phyloP scores from a whole-genome alignment of 805 yeast genomes.

The Pichia eremophila region DNA sequence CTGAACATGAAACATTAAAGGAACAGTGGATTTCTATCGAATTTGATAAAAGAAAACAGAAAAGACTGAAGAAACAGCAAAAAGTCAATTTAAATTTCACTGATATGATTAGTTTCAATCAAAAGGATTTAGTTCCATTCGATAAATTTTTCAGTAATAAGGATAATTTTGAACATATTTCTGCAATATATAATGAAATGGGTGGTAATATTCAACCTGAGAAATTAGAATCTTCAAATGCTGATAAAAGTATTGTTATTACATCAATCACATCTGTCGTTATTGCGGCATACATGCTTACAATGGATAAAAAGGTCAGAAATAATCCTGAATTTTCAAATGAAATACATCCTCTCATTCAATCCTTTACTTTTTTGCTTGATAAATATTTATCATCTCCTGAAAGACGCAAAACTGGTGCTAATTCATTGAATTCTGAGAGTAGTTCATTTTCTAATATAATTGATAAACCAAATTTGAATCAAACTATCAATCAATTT shows the following conservation, averaged over 20 bases:
- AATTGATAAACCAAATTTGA: no score
- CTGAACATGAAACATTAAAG: slow-evolving; percentile 42
- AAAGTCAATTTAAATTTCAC: slow-evolving; percentile 14
- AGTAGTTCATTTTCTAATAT: no score
- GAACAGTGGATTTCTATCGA: slow-evolving; percentile 67
- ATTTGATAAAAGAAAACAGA: slow-evolving; percentile 54
- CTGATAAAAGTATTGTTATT: slow-evolving; percentile 17
- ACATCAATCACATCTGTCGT: slow-evolving; percentile 21
- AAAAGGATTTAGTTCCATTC: slow-evolving; percentile 5
- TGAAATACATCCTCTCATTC: slow-evolving; percentile 19
- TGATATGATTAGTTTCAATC: slow-evolving; percentile 7
- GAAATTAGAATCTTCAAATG: slow-evolving; percentile 5
- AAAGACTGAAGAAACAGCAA: slow-evolving; percentile 42
- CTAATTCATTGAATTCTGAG: background rate
- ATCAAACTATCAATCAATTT: no score
- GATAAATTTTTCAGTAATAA: slow-evolving; percentile 3
- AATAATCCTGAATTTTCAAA: slow-evolving; percentile 4
- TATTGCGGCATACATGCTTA: slow-evolving; percentile 16
- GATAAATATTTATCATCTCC: slow-evolving; percentile 6
- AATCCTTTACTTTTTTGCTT: slow-evolving; percentile 23
- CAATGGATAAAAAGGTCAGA: slow-evolving; percentile 3
- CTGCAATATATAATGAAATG: slow-evolving; percentile 26
- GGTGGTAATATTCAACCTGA: slow-evolving; percentile 20
- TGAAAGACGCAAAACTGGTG: background rate
- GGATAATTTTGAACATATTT: slow-evolving; percentile 8